Percentiles rank a stretch among this genome's conserved stretches.
Evolutionary conservation across 2,329 filamentous ascomycete genomes (phyloP).

Genomic region (Aciculosporium take): DNA sequence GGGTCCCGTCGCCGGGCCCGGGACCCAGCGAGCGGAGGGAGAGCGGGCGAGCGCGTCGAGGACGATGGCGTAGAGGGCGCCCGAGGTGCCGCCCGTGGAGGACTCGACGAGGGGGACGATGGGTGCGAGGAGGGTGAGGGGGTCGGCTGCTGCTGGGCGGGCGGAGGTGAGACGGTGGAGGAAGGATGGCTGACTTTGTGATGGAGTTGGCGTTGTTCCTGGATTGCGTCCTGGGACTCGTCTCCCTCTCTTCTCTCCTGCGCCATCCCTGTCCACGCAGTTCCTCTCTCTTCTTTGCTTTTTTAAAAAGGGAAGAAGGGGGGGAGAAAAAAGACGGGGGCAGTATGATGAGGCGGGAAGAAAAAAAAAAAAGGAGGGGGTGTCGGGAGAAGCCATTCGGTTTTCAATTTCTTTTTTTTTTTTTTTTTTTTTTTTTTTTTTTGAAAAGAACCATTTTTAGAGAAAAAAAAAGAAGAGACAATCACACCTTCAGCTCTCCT

Average conservation of each 20-base stretch:
- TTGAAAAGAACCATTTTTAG: not conserved
- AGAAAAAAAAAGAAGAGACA: not conserved
- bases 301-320: too few species aligned
- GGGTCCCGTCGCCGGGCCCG: slow-evolving; percentile 70
- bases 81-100: slow-evolving; percentile 48
- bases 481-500: slow-evolving; percentile 65
- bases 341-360: too few species aligned
- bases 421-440: too few species aligned
- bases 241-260: too few species aligned
- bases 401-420: not conserved
- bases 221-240: too few species aligned
- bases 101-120: slow-evolving; percentile 42
- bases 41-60: slow-evolving; percentile 66
- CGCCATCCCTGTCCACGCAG: too few species aligned
- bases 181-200: too few species aligned
- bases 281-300: too few species aligned
- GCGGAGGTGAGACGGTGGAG: slow-evolving; percentile 32
- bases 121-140: slow-evolving; percentile 35
- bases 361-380: too few species aligned
- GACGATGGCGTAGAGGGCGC: slow-evolving; percentile 63
- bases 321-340: too few species aligned
- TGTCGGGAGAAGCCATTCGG: too few species aligned
- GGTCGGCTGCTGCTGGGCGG: slow-evolving; percentile 36
- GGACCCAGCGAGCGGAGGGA: slow-evolving; percentile 33
- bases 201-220: too few species aligned